Base-by-base conservation (phyloP, 768 basidiomycete genomes). In the Sarcomyxa edulis region DNA sequence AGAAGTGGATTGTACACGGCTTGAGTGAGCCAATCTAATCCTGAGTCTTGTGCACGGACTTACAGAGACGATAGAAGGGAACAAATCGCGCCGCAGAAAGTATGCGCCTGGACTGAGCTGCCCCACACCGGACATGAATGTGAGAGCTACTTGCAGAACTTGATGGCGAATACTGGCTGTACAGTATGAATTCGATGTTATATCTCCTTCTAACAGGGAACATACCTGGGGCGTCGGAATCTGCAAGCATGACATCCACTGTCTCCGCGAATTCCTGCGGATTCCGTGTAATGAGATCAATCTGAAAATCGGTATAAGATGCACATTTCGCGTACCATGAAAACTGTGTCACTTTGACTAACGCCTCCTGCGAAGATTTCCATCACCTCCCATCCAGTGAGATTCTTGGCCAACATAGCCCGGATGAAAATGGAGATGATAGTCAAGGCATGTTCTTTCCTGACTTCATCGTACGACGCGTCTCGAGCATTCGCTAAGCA, bases 311-410 rank as follows among this genome's bases (percentile, higher is more conserved):
- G 23, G 19, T 20, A 35, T 11, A 18, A 32, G 23, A 27, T 19
- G n/a, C n/a, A n/a, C n/a, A n/a, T n/a, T n/a, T n/a, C n/a, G 46
- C 51, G 16, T 29, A 66, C 81, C 59, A 68, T 74, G 54, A 85
- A 84, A 8, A 76, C 62, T 12, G 42, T 46, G 51, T 84, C 82
- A 37, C 79, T 81, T 37, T 71, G 62, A 8, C 56, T 61, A 4
- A 81, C 76, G 29, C 72, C 74, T 10, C 78, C 78, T 2, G 78
- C 79, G 30, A 84, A 69, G 16, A 81, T 53, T 27, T 83, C 74
- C 81, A 85, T 85, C 6, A 77, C 68, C 49, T 85, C 83, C 79
- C 78, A 84, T 21, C 84, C 83, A 3, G 75, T 68, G 1, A 76
- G 53, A 38, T 73, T 71, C 58, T 84, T 84, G 25, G 61, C 61